Evolutionary conservation across 2,329 filamentous ascomycete species (phyloP), one percentile per base, ranked within the genome.

Genomic region (Bisporella sp.): DNA sequence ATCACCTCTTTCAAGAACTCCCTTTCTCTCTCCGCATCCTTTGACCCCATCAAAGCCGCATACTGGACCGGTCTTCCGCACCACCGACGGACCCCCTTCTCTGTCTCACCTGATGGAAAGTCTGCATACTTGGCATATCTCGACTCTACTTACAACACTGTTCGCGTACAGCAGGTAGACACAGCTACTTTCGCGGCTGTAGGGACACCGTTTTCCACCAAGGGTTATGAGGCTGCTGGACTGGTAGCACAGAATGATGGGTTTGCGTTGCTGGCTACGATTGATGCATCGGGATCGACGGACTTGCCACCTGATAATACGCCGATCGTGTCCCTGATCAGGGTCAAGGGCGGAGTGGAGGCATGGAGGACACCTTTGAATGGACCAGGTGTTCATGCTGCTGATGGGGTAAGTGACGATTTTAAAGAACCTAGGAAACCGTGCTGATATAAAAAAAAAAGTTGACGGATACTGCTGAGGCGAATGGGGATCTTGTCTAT

Each of bases 21-120:
- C 45, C 61, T 80, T 46, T 66, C 71, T 31, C 70, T 82, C n/a
- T 67, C 70, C 31, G 66, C 67, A 54, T 66, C 69, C 33, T 82
- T 82, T 66, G 75, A 78, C 59, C 78, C 79, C 5, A 69, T 82
- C 56, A 77, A 79, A 62, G 71, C 71, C 13, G 73, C 78, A 6
- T 83, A 83, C 71, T 82, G 79, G 79, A 82, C 79, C 11, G 72
- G 71, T 21, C 73, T 76, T 43, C 77, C 78, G 42, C 80, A 83
- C 57, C 79, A 83, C 62, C 76, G 79, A 43, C 74, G 79, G 47
- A 82, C 79, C 9, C 79, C 79, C 5, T 83, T 83, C 54, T 73
- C 79, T n/a, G 70, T 81, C 32, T 82, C 79, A 1, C 78, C 79
- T 2, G 73, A 82, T 61, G 78, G 78, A 53, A 75, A 75, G 51